These are phyloP conservation scores for Schizophyllum amplum DNA, from an alignment of 1,284 basidiomycete genomes.

Conservation along the genomic window DNA sequence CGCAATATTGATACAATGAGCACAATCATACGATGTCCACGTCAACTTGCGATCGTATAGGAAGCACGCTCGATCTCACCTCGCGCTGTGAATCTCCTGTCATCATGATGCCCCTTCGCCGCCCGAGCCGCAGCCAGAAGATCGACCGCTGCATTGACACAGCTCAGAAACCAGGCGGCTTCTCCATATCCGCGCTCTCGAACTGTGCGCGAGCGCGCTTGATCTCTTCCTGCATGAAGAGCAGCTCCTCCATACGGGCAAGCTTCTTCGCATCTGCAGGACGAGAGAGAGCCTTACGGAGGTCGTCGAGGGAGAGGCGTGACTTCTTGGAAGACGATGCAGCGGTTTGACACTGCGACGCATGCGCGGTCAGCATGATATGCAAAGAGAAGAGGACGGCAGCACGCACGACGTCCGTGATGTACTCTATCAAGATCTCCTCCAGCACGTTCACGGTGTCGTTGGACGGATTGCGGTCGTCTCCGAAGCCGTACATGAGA, in stretches of 20 bases:
- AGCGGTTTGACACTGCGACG: slow-evolving; percentile 61
- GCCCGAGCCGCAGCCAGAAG: no score
- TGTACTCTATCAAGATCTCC: slow-evolving; percentile 88
- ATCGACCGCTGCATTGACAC: no score
- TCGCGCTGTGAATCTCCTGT: no score
- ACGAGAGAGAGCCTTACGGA: slow-evolving; percentile 66
- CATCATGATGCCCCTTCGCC: no score
- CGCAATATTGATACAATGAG: no score
- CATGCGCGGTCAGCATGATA: slow-evolving; percentile 6
- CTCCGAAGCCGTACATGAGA: slow-evolving; percentile 94
- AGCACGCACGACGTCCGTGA: slow-evolving; percentile 78
- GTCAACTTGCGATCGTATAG: no score
- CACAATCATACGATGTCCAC: no score
- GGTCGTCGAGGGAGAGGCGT: slow-evolving; percentile 74
- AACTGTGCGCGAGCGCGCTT: slow-evolving; percentile 81
- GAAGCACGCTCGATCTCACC: no score
- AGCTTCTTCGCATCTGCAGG: slow-evolving; percentile 82
- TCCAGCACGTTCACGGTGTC: slow-evolving; percentile 91
- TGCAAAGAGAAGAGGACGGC: slow-evolving; percentile 14
- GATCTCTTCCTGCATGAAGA: slow-evolving; percentile 90
- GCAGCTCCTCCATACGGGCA: slow-evolving; percentile 79
- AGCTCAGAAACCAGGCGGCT: neutral
- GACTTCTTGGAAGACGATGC: slow-evolving; percentile 59
- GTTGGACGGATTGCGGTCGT: slow-evolving; percentile 79
- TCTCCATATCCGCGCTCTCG: slow-evolving; percentile 20